Evolutionary conservation across 2,329 filamentous ascomycete genomes (phyloP).

Genomic region (Arthrobotrys iridis): DNA sequence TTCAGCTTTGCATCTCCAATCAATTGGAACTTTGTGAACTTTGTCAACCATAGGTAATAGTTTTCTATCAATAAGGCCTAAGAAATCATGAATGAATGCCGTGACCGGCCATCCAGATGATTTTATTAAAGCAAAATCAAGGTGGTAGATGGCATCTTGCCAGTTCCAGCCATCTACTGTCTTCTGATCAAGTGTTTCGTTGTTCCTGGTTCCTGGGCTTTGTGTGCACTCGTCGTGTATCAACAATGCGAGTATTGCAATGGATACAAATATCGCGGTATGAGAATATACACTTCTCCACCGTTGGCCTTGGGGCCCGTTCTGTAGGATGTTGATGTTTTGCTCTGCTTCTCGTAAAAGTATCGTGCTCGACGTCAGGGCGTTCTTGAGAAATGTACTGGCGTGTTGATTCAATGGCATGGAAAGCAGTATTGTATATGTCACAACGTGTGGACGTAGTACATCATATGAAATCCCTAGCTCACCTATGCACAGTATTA

Average conservation of each 20-base stretch:
- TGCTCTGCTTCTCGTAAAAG: constrained; percentile 38
- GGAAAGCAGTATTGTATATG: neutral
- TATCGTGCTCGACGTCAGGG: constrained; percentile 6
- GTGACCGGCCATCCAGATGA: constrained; percentile 37
- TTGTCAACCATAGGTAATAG: constrained; percentile 12
- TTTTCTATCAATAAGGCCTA: constrained; percentile 15
- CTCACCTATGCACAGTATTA: constrained; percentile 10
- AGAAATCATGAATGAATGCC: constrained; percentile 16
- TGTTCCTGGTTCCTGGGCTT: no score
- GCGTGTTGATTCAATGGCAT: neutral
- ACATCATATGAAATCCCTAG: constrained; percentile 14
- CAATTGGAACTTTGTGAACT: neutral
- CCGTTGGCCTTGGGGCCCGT: constrained; percentile 19
- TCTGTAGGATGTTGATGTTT: constrained; percentile 42
- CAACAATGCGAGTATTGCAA: neutral
- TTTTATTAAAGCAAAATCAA: constrained; percentile 52
- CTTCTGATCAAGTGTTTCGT: neutral
- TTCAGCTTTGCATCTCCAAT: neutral
- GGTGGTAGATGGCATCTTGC: constrained; percentile 42
- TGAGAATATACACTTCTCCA: constrained; percentile 45
- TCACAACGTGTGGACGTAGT: constrained; percentile 1
- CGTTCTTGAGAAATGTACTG: neutral
- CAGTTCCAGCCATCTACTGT: constrained; percentile 8
- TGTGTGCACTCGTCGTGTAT: neutral
- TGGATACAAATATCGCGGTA: constrained; percentile 4